Base-by-base conservation (phyloP, 768 basidiomycete species). In the Chlorophyllum brunneum region DNA sequence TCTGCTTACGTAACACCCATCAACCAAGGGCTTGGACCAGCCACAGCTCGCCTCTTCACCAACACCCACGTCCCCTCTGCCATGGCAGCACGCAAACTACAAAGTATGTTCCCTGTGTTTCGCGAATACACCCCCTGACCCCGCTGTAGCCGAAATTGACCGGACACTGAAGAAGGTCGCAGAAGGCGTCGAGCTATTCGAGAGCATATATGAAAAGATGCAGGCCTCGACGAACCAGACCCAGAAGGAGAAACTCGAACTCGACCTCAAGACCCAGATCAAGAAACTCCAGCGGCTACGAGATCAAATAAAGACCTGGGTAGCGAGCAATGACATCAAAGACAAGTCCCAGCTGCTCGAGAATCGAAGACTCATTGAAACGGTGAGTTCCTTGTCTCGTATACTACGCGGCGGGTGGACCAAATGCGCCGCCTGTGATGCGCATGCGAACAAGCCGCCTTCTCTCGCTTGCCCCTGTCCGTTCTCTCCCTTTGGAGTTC, bases 271-370 rank as follows among this genome's bases (percentile, higher is more conserved):
- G 68, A 91, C 95, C 0, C 95, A 98, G 75, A 98, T 98, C 69
- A 97, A 98, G 81, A 99, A 99, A 71, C 84, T 92, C 46, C 97
- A 99, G 69, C 85, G 98, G 61, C 75, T 98, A 66, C 94, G 98
- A 75, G 95, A 94, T 44, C 97, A 99, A 77, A 98, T 99, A 65
- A 99, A 99, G 84, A 92, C 92, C 2, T 99, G 97, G 97, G 84
- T 95, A 39, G 87, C 92, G 39, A 93, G 86, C 71, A 93, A 92
- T 69, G 97, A 99, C 73, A 97, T 99, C 70, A 98, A 98, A 77
- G 97, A 99, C 82, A 99, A 98, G 82, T 81, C 85, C 11, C 75
- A 81, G 54, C 76, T 99, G 61, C 71, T 95, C 64, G 97, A 98
- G 38, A 94, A 95, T 76, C 85, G 97, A 61, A 86, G 85, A 70